Evolutionary conservation across 108 stramenopile genomes (phyloP).

Genomic region (Stephanodiscus minutulus): DNA sequence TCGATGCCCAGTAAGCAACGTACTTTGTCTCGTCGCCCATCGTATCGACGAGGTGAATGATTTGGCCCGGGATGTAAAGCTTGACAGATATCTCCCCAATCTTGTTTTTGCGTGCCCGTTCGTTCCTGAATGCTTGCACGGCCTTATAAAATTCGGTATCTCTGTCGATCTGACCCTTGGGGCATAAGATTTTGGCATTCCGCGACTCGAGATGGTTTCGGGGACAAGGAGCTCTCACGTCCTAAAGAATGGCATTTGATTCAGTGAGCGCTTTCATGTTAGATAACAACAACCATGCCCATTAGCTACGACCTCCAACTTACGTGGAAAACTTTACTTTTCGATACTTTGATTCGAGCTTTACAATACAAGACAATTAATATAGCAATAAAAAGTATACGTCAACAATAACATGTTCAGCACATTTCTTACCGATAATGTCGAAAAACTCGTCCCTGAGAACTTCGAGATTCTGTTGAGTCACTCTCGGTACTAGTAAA

Average conservation of each 20-base stretch:
- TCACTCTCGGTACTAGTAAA: conserved; percentile 34
- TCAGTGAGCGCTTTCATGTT: background rate
- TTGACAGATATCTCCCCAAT: conserved; percentile 29
- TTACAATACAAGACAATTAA: too few species aligned
- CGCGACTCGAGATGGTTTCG: conserved; percentile 30
- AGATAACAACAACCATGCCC: background rate
- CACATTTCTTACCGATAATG: too few species aligned
- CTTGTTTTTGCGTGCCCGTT: conserved; percentile 41
- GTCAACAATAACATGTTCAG: too few species aligned
- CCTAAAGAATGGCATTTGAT: conserved; percentile 2
- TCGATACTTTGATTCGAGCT: conserved; percentile 46
- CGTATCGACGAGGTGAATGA: conserved; percentile 50
- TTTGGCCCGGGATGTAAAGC: conserved; percentile 44
- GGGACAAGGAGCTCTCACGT: conserved; percentile 33
- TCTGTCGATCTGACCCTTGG: conserved; percentile 27
- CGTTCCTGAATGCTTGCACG: conserved; percentile 34
- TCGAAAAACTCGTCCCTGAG: conserved; percentile 53
- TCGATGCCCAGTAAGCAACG: conserved; percentile 49
- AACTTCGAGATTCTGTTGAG: conserved; percentile 45
- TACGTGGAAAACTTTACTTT: conserved; percentile 31
- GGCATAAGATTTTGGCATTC: conserved; percentile 40
- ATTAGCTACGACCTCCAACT: background rate
- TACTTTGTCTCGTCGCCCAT: conserved; percentile 42
- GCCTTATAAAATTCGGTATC: conserved; percentile 46
- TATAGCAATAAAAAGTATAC: too few species aligned